Conservation (phyloP, 1,139 yeast genomes). For the Zygosaccharomyces sapae region DNA sequence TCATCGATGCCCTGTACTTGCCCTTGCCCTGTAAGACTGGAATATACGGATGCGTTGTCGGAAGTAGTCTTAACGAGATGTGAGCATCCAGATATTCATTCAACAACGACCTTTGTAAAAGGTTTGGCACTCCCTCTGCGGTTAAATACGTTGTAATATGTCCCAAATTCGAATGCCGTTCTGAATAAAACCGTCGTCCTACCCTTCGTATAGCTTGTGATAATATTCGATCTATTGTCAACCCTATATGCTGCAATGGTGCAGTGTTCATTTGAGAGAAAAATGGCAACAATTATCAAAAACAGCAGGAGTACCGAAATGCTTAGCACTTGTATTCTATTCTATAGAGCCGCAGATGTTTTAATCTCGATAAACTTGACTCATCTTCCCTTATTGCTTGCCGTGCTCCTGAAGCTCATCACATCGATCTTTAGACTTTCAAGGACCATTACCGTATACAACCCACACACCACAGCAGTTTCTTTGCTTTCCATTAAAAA, state of each 20-base stretch:
- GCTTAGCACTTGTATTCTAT: too few relatives aligned
- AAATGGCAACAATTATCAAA: too few relatives aligned
- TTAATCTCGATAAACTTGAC: neutral
- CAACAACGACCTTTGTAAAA: slow-evolving; percentile 51
- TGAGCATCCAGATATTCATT: slow-evolving; percentile 46
- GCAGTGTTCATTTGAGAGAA: neutral
- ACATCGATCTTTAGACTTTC: neutral
- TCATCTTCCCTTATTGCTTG: neutral
- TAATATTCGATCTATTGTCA: neutral
- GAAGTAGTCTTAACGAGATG: slow-evolving; percentile 59
- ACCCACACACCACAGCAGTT: neutral
- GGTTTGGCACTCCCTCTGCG: slow-evolving; percentile 50
- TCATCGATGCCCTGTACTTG: slow-evolving; percentile 49
- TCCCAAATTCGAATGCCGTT: slow-evolving; percentile 54
- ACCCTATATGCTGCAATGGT: neutral
- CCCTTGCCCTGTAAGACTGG: slow-evolving; percentile 61
- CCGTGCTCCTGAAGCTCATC: neutral
- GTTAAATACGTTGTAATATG: slow-evolving; percentile 48
- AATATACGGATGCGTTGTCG: slow-evolving; percentile 54
- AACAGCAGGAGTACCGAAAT: too few relatives aligned
- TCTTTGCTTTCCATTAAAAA: neutral
- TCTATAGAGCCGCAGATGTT: neutral
- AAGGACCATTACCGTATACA: neutral
- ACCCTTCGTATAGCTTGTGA: neutral
- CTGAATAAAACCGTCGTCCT: slow-evolving; percentile 10